These are phyloP conservation scores for Venturiaceae sp. DNA, from an alignment of 2,329 filamentous ascomycete species.

Conservation along the genomic window DNA sequence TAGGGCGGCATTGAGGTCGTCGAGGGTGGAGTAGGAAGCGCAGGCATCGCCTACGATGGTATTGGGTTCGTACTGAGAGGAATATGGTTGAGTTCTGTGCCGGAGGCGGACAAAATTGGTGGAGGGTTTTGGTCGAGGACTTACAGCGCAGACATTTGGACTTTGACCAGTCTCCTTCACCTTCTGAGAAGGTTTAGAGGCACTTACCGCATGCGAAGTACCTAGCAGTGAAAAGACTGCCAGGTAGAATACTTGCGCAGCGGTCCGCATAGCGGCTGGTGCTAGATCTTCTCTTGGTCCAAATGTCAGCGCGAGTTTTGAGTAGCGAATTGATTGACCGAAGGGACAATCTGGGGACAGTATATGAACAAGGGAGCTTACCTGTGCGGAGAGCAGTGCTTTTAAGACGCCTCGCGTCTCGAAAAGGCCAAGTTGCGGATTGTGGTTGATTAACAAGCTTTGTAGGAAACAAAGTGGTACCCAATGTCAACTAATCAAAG, in stretches of 20 bases:
- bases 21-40: slow-evolving; percentile 84
- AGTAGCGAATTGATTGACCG: slow-evolving; percentile 8
- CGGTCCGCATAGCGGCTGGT: slow-evolving; percentile 37
- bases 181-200: slow-evolving; percentile 24
- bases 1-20: slow-evolving; percentile 68
- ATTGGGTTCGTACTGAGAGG: slow-evolving; percentile 68
- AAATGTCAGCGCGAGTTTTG: slow-evolving; percentile 23
- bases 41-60: slow-evolving; percentile 91
- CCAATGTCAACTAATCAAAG: background rate
- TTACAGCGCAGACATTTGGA: slow-evolving; percentile 46
- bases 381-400: background rate
- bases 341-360: background rate
- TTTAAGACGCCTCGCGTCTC: slow-evolving; percentile 3
- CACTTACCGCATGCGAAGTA: slow-evolving; percentile 31
- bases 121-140: slow-evolving; percentile 19
- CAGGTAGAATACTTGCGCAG: slow-evolving; percentile 49
- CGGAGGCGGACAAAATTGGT: slow-evolving; percentile 8
- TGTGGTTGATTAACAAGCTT: background rate
- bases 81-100: slow-evolving; percentile 24
- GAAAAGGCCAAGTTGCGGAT: slow-evolving; percentile 7
- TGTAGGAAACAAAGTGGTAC: background rate
- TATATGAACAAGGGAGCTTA: background rate
- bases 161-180: slow-evolving; percentile 20
- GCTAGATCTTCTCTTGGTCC: slow-evolving; percentile 7
- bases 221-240: slow-evolving; percentile 51